Conservation (phyloP, 1,284 basidiomycete species). For the Tilletia horrida region DNA sequence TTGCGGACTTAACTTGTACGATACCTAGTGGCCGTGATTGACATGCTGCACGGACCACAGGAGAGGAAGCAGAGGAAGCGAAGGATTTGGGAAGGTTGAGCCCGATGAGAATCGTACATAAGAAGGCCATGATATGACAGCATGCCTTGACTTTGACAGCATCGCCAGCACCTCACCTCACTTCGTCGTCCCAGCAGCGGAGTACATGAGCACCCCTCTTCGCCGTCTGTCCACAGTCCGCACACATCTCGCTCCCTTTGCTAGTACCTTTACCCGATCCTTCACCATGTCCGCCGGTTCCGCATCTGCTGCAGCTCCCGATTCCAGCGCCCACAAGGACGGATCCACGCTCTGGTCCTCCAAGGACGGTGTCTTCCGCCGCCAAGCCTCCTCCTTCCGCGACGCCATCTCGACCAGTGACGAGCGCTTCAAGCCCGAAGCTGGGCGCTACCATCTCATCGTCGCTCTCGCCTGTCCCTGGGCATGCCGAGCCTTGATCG, state of each 20-base stretch:
- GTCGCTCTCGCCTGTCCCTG: slow-evolving; percentile 63
- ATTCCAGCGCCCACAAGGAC: slow-evolving; percentile 17
- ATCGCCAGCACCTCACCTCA: no score
- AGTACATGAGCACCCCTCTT: no score
- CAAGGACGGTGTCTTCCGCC: slow-evolving; percentile 77
- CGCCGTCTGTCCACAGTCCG: no score
- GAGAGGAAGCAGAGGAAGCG: no score
- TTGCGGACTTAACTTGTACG: no score
- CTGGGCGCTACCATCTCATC: slow-evolving; percentile 61
- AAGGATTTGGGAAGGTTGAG: no score
- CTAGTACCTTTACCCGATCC: background rate
- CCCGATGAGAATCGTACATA: no score
- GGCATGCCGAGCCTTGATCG: slow-evolving; percentile 87
- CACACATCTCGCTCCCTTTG: background rate
- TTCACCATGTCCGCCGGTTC: background rate
- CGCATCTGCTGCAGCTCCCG: background rate
- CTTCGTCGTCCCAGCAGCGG: no score
- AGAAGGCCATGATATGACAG: no score
- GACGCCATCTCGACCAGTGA: slow-evolving; percentile 63
- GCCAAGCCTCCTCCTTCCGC: slow-evolving; percentile 71
- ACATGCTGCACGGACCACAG: no score
- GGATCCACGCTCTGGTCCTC: slow-evolving; percentile 63
- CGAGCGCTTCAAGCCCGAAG: slow-evolving; percentile 75
- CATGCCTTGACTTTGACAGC: no score
- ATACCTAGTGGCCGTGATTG: no score